Evolutionary conservation across 768 basidiomycete species (phyloP), one percentile per base, ranked within the genome.

Genomic region (Mycena kentingensis): DNA sequence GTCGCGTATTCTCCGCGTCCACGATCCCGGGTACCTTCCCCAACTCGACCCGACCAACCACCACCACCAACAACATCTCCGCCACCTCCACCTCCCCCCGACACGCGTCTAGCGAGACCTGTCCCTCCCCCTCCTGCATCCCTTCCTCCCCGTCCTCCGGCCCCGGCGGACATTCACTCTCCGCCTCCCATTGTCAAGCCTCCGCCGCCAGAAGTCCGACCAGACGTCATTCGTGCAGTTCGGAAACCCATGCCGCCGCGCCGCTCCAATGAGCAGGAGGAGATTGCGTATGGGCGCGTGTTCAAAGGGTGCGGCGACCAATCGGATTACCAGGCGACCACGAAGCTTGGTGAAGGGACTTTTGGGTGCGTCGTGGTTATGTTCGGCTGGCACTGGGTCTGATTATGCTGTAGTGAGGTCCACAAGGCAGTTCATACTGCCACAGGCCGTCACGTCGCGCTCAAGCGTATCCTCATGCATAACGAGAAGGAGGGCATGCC

Each of bases 401-500:
- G 21, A 21, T 24, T 51, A 22, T 51, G 54, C 34, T 51, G 22
- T 53, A 93, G 93, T 35, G 93, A 95, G 68, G 93, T 97, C 2
- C 93, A 95, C 67, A 93, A 93, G 62, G 94, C 91, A 5, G 75
- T 85, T 15, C 85, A 89, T 55, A 79, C 77, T 13, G 61, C 72
- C 3, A 84, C 83, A 1, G 80, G 82, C 1, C 75, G 70, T 11
- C 68, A 77, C 1, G 93, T 98, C 11, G 96, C 96, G 6, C 73
- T 98, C 43, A 98, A 98, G 70, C 85, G 94, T 46, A 95, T 98
- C 60, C 76, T 98, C 49, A 93, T 97, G 84, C 95, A 97, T 67
- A 93, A 95, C 65, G 92, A 95, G 70, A 90, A 91, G 61, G 96
- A 97, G 69, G 96, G 96, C 49, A 93, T 98, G 79, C 93, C 96